These are phyloP conservation scores for Xylariales sp. DNA, from an alignment of 2,329 filamentous ascomycete genomes.

Conservation along the genomic window DNA sequence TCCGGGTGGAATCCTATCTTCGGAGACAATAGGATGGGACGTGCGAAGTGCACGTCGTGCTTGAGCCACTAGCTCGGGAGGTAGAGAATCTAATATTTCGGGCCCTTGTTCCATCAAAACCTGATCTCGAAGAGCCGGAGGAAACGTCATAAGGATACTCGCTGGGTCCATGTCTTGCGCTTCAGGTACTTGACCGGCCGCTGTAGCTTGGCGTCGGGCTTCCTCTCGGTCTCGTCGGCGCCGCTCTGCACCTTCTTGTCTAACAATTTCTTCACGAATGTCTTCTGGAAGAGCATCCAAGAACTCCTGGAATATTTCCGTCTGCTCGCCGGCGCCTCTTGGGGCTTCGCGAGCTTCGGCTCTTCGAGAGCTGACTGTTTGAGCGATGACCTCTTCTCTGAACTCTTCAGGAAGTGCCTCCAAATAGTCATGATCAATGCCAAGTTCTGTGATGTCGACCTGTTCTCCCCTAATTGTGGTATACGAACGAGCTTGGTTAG, in stretches of 20 bases:
- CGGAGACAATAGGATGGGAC: slow-evolving; percentile 47
- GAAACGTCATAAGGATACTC: slow-evolving; percentile 90
- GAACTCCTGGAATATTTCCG: slow-evolving; percentile 92
- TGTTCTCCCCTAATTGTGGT: slow-evolving; percentile 88
- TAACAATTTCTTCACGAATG: slow-evolving; percentile 88
- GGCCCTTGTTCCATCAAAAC: slow-evolving; percentile 93
- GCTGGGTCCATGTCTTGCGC: slow-evolving; percentile 85
- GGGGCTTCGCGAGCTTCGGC: slow-evolving; percentile 78
- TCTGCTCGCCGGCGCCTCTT: slow-evolving; percentile 76
- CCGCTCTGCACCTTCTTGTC: slow-evolving; percentile 89
- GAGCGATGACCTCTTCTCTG: slow-evolving; percentile 93
- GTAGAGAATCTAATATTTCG: slow-evolving; percentile 84
- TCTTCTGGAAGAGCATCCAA: slow-evolving; percentile 91
- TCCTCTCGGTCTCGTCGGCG: slow-evolving; percentile 89
- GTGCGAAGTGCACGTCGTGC: slow-evolving; percentile 74
- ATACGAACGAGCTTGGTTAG: slow-evolving; percentile 73
- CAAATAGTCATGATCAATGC: slow-evolving; percentile 94
- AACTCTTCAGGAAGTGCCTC: slow-evolving; percentile 98
- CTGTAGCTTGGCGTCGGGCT: slow-evolving; percentile 73
- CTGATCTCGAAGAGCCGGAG: slow-evolving; percentile 84
- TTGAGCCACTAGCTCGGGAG: slow-evolving; percentile 86
- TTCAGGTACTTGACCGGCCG: slow-evolving; percentile 62
- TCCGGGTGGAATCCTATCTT: slow-evolving; percentile 58
- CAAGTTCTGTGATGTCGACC: slow-evolving; percentile 92
- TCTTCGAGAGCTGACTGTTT: slow-evolving; percentile 85